A percentile compares a stretch with the other conserved stretches of the same genome.
These are phyloP conservation scores for Thelonectria olida DNA, from an alignment of 2,329 filamentous ascomycete species.

Conservation along the genomic window DNA sequence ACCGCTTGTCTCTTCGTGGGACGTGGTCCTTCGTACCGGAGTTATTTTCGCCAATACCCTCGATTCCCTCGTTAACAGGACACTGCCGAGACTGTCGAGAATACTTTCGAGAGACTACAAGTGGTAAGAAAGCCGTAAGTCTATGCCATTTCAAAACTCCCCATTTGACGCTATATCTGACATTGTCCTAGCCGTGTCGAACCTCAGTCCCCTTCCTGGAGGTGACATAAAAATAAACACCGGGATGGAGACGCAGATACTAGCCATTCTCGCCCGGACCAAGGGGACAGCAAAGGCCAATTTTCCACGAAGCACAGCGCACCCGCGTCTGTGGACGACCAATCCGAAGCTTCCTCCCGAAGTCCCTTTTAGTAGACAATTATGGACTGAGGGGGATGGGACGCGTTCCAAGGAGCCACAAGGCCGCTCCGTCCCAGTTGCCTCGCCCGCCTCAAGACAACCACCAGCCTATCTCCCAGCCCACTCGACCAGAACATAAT, in stretches of 20 bases:
- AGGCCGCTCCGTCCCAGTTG: background rate
- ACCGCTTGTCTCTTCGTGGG: no score
- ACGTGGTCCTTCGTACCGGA: no score
- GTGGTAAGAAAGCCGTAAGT: background rate
- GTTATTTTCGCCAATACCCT: no score
- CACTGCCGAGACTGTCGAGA: background rate
- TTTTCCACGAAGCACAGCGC: slow-evolving; percentile 3
- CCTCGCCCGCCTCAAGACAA: background rate
- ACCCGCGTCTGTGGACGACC: slow-evolving; percentile 1
- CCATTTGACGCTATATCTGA: background rate
- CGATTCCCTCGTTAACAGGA: no score
- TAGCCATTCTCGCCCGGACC: background rate
- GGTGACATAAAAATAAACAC: background rate
- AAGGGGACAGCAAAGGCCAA: no score
- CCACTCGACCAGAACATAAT: background rate
- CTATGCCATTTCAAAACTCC: no score
- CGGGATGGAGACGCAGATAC: background rate
- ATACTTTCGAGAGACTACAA: background rate
- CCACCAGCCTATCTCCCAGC: slow-evolving; percentile 56
- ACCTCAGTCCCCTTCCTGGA: background rate
- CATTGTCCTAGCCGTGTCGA: background rate
- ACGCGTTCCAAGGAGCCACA: background rate
- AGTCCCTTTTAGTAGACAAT: slow-evolving; percentile 26
- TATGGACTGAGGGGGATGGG: slow-evolving; percentile 40
- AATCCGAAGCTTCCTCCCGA: background rate